A percentile compares a stretch with the other conserved stretches of the same genome.
These are phyloP conservation scores for Claviceps cyperi DNA, from an alignment of 2,329 filamentous ascomycete species.

Conservation along the genomic window DNA sequence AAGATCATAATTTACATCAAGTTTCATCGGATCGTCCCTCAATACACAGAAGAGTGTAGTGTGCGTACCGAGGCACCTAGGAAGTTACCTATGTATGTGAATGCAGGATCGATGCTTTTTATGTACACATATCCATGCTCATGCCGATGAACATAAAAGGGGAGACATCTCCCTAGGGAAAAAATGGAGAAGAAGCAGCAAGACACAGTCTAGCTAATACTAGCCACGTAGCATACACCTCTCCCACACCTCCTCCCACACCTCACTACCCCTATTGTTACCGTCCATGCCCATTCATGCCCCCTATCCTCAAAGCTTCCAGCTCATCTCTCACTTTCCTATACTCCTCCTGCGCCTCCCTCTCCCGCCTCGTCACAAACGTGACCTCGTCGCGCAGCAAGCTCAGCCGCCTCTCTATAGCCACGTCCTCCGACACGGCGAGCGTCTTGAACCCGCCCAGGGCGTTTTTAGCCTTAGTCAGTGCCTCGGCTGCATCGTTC, in stretches of 20 bases:
- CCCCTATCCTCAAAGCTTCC: conserved; percentile 34
- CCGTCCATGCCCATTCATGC: conserved; percentile 25
- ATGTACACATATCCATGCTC: neutral
- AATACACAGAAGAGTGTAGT: too few relatives aligned
- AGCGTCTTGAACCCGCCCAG: conserved; percentile 62
- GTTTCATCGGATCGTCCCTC: too few relatives aligned
- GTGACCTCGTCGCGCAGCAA: conserved; percentile 68
- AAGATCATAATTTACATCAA: too few relatives aligned
- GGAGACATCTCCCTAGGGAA: too few relatives aligned
- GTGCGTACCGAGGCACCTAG: too few relatives aligned
- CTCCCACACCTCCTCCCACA: neutral
- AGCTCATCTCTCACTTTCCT: conserved; percentile 65
- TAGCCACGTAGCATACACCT: neutral
- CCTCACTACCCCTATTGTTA: conserved; percentile 20
- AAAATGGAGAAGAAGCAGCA: too few relatives aligned
- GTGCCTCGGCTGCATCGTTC: conserved; percentile 53
- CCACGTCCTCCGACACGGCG: conserved; percentile 65
- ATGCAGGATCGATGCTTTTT: too few relatives aligned
- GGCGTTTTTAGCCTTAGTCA: conserved; percentile 59
- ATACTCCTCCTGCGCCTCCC: conserved; percentile 83
- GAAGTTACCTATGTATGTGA: too few relatives aligned
- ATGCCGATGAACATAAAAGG: neutral
- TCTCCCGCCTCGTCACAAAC: conserved; percentile 66
- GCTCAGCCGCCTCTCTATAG: conserved; percentile 57
- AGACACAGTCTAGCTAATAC: too few relatives aligned